Evolutionary conservation across 768 basidiomycete species (phyloP), one percentile per base, ranked within the genome.

Genomic region (Sutorius australiensis): DNA sequence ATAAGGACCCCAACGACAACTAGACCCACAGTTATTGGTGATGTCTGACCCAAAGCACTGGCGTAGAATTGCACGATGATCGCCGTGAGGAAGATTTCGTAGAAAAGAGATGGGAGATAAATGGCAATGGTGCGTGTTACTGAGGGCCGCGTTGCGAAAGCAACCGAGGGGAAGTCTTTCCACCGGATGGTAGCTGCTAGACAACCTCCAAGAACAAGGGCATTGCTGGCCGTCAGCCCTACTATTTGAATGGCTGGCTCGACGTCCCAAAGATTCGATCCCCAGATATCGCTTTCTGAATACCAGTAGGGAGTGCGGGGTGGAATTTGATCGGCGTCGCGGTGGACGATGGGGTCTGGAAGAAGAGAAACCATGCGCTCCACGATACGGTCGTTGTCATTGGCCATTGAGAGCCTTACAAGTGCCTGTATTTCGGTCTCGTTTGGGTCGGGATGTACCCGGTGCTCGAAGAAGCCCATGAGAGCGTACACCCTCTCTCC

Each of bases 161-260:
- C 30, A 10, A 67, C 40, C 0, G 47, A 36, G 10, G 64, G 64
- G 5, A 68, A 66, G 27, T 55, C 42, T 47, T 61, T 64, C 67
- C 65, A 66, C 5, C 52, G 50, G 17, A 68, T 67, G 9, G 48
- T 8, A 0, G 58, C 46, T 6, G 58, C 61, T 13, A 62, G 58
- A 33, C 67, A 64, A 8, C 61, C 67, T 33, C 62, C 67, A 13
- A 67, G 48, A 11, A 65, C 54, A 34, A 68, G 12, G 3, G 55
- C 28, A 10, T 60, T 32, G 3, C 8, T 54, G 9, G 48, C 28
- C 2, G 61, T 68, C 43, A 64, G 37, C 6, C 66, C 64, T 2
- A 66, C 55, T 1, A 54, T 55, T 50, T 57, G 58, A 21, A 57
- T 41, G 1, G 48, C 44, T 0, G 64, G 47, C 6, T 61, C 58